Percentiles rank a stretch among this genome's conserved stretches.
These are phyloP conservation scores for Pouteria campechiana DNA, from an alignment of 179 eudicot species.

Conservation along the genomic window DNA sequence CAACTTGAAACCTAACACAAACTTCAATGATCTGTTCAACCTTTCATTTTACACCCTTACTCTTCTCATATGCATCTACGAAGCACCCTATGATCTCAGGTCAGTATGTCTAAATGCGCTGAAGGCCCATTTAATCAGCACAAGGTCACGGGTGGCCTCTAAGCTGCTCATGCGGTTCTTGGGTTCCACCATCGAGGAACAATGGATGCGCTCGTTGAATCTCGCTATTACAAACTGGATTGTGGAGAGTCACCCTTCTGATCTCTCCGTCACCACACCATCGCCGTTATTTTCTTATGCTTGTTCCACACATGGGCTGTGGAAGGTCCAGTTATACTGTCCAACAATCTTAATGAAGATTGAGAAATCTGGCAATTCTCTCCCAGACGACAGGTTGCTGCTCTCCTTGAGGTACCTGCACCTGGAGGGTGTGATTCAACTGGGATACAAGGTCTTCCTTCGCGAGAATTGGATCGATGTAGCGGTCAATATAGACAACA, in stretches of 20 bases:
- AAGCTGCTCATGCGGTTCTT: conserved; percentile 42
- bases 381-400: conserved; percentile 46
- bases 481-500: conserved; percentile 60
- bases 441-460: conserved; percentile 28
- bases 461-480: conserved; percentile 63
- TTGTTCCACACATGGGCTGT: conserved; percentile 42
- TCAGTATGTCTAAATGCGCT: conserved; percentile 31
- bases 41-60: conserved; percentile 45
- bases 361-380: conserved; percentile 33
- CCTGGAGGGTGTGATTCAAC: conserved; percentile 78
- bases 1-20: conserved; percentile 6
- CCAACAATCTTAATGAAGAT: conserved; percentile 84
- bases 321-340: conserved; percentile 76
- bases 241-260: conserved; percentile 25
- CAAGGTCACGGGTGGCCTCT: conserved; percentile 24
- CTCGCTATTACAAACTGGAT: conserved; percentile 85
- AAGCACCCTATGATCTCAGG: conserved; percentile 72
- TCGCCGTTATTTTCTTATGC: conserved; percentile 59
- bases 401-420: conserved; percentile 73
- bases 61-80: conserved; percentile 72
- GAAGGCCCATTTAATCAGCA: conserved; percentile 38
- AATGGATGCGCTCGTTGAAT: conserved; percentile 71
- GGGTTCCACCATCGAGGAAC: conserved; percentile 65
- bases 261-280: conserved; percentile 27
- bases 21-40: conserved; percentile 40